Evolutionary conservation across 2,329 filamentous ascomycete species (phyloP), one percentile per base, ranked within the genome.

Genomic region (Nakataea oryzae): DNA sequence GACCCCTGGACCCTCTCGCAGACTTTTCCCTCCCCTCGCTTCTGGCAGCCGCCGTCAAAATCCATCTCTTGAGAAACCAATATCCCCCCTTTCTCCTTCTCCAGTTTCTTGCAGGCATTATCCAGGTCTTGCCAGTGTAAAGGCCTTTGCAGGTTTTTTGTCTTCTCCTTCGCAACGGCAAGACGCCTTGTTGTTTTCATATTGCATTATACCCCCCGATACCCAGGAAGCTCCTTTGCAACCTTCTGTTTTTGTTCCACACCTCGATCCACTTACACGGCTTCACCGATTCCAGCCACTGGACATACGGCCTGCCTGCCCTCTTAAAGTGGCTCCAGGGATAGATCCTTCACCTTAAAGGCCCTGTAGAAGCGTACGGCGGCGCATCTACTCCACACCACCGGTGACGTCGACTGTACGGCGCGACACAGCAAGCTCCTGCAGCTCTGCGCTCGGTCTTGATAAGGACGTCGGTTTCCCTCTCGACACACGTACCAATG

Each of bases 391-490:
- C 29, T 26, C 54, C 60, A 55, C 60, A 61, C 28, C 26, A 4
- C 30, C 28, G n/a, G 60, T 57, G 60, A 61, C 60, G 54, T 61
- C 60, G 56, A n/a, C 26, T 27, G 59, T 47, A n/a, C 34, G n/a
- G 47, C 50, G 50, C 58, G 29, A 13, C 30, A 29, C n/a, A 21
- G 50, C 24, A 50, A n/a, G 58, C 34, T 4, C 30, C 6, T 57
- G 34, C 29, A 27, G 41, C 29, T 54, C 17, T 29, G 14, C 34
- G 58, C 58, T 24, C n/a, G n/a, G 21, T 47, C 29, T 21, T 29
- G 47, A 50, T n/a, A 47, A 27, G 11, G 34, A 30, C 27, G n/a
- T 30, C 27, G 58, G 47, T 41, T 29, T 60, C 41, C 34, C 26
- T 50, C 41, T 21, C 26, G 11, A 32, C 41, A 27, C 9, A 21